These are phyloP conservation scores for Hygrophorus russula DNA, from an alignment of 768 basidiomycete species.

Conservation along the genomic window DNA sequence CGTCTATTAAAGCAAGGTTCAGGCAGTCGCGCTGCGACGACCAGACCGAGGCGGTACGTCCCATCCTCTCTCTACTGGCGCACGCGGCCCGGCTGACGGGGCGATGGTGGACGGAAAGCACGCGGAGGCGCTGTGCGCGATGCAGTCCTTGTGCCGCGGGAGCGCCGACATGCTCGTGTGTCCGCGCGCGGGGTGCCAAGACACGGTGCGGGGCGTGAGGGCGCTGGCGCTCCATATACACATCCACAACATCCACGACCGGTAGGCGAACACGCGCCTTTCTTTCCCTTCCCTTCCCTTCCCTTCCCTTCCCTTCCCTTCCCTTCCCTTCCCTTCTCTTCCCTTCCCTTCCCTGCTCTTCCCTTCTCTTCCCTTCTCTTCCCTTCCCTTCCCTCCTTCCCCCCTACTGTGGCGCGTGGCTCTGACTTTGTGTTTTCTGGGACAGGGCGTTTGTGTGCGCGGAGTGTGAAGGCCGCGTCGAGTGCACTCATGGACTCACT, in stretches of 20 bases:
- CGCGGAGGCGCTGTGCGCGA: conserved; percentile 23
- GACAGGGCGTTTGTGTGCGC: neutral
- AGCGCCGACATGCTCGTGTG: conserved; percentile 27
- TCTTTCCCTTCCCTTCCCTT: conserved; percentile 22
- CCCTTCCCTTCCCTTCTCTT: conserved; percentile 19
- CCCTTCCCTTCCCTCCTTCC: neutral
- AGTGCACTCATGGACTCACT: too few species aligned
- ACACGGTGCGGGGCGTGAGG: conserved; percentile 28
- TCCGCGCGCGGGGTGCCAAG: conserved; percentile 32
- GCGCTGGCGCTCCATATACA: conserved; percentile 43
- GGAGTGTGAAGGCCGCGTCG: neutral
- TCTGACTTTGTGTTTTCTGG: neutral
- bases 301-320: conserved; percentile 18
- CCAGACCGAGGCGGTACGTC: too few species aligned
- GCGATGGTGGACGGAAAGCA: conserved; percentile 14
- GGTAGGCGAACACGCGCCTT: too few species aligned
- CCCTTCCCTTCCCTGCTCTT: conserved; percentile 3
- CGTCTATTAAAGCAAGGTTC: too few species aligned
- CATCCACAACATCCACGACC: conserved; percentile 41
- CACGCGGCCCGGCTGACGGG: too few species aligned
- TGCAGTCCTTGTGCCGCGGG: conserved; percentile 15
- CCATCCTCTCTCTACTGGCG: too few species aligned
- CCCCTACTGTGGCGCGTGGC: neutral
- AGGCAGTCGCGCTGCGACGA: too few species aligned
- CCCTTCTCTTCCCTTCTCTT: too few species aligned